Base-by-base conservation (phyloP, 148 eudicot genomes). In the Chenopodium album region DNA sequence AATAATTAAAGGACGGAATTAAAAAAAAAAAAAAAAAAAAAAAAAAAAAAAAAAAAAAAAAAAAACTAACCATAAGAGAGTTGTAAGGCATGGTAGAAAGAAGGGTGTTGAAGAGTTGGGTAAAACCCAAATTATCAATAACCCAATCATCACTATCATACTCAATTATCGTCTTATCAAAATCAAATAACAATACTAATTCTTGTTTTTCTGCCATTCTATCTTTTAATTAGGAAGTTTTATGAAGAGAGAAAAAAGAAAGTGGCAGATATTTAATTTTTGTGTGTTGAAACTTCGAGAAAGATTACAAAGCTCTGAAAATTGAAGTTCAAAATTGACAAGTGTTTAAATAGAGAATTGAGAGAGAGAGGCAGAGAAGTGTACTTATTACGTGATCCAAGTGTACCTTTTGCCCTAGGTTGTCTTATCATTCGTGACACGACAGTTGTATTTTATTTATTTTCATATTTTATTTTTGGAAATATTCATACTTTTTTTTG, bases 111-210 rank as follows among this genome's bases (percentile, higher is more conserved):
- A 93, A 93, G 84, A 87, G 84, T 2, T 85, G 88, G 10, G 89
- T 89, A 19, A 82, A 83, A 3, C 97, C 93, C 76, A 90, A 66
- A 52, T 89, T 87, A 5, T 93, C 89, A 9, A 90, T 85, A 26
- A 93, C 90, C 94, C 97, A 93, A 78, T 93, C 89, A 83, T 93
- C 97, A 75, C 93, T 91, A 50, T 93, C 94, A 37, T 78, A 10
- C 1, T 93, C 93, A 74, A 91, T 87, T 10, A 93, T 93, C 26
- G 97, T 93, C 86, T 88, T 90, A 80, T 93, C 94, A 59, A 93
- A 93, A 86, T 93, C 97, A 77, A 93, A 91, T 56, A 91, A 78
- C 71, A 89, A 83, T 64, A 91, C 88, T 12, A 85, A 76, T 76
- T 85, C 86, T 3, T 85, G 86, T 47, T 44, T 72, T 22, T 56